phyloP scores from a whole-genome alignment of 345 rosid species.

The Nasturtium officinale region DNA sequence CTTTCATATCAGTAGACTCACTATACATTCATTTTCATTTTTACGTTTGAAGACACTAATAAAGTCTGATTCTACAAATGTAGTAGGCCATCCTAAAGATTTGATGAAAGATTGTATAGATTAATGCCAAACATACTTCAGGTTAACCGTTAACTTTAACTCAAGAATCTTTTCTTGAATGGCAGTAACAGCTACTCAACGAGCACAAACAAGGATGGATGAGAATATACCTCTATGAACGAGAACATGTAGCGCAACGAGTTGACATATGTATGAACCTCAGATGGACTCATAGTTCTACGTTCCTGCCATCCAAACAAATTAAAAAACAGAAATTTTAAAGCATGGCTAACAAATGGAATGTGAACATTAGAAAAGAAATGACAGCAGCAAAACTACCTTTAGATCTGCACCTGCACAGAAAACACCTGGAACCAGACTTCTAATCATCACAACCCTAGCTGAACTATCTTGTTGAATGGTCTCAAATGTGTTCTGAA shows the following conservation, averaged over 20 bases:
- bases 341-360: constrained; percentile 4
- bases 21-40: neutral
- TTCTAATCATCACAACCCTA: constrained; percentile 67
- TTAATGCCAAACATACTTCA: neutral
- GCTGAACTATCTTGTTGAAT: constrained; percentile 60
- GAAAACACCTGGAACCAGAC: constrained; percentile 77
- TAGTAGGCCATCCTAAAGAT: neutral
- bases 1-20: constrained; percentile 1
- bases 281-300: constrained; percentile 72
- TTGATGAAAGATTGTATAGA: neutral
- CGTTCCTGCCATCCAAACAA: constrained; percentile 71
- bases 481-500: constrained; percentile 59
- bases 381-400: constrained; percentile 36
- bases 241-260: constrained; percentile 74
- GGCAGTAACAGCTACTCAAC: neutral
- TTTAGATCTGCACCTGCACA: constrained; percentile 97
- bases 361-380: neutral
- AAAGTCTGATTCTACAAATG: neutral
- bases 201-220: neutral
- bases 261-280: constrained; percentile 71
- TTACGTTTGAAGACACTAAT: neutral
- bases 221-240: constrained; percentile 63
- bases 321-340: neutral
- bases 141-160: neutral
- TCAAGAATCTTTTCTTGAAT: neutral